phyloP scores from a whole-genome alignment of 2,329 filamentous ascomycete species.

The Verticillium longisporum region DNA sequence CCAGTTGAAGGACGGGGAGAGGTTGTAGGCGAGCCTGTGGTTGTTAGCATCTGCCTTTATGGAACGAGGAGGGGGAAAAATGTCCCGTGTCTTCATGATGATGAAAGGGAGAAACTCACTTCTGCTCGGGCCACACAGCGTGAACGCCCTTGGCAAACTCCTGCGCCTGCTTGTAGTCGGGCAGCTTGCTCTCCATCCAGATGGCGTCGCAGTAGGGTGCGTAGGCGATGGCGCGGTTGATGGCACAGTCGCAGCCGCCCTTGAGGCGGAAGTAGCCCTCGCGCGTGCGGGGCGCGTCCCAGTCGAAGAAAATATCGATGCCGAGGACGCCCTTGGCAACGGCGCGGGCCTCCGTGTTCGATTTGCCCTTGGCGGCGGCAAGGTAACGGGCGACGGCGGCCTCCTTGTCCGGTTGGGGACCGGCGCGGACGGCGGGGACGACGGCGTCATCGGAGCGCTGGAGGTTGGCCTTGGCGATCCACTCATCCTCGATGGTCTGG shows the following conservation, averaged over 20 bases:
- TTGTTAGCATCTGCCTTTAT: constrained; percentile 2
- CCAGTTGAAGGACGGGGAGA: constrained; percentile 99
- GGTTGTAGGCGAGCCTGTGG: constrained; percentile 84
- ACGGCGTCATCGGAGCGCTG: constrained; percentile 91
- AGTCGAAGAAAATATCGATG: constrained; percentile 83
- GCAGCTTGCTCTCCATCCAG: constrained; percentile 99
- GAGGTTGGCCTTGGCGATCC: constrained; percentile 71
- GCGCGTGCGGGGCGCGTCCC: constrained; percentile 86
- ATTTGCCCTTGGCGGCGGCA: constrained; percentile 69
- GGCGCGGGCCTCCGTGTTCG: constrained; percentile 72
- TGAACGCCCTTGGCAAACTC: constrained; percentile 93
- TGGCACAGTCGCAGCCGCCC: constrained; percentile 83
- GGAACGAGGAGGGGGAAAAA: background rate
- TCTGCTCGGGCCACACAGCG: constrained; percentile 91
- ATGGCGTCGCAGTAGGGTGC: constrained; percentile 92
- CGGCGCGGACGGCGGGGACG: constrained; percentile 68
- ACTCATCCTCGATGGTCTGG: constrained; percentile 87
- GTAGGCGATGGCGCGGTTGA: constrained; percentile 87
- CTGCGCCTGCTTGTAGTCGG: constrained; percentile 83
- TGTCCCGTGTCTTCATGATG: no score
- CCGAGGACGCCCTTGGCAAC: constrained; percentile 74
- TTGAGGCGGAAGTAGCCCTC: constrained; percentile 94
- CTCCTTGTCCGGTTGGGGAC: constrained; percentile 61
- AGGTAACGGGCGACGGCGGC: constrained; percentile 61
- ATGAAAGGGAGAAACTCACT: constrained; percentile 48